phyloP scores from a whole-genome alignment of 2,329 filamentous ascomycete genomes.

The Fusarium napiforme region DNA sequence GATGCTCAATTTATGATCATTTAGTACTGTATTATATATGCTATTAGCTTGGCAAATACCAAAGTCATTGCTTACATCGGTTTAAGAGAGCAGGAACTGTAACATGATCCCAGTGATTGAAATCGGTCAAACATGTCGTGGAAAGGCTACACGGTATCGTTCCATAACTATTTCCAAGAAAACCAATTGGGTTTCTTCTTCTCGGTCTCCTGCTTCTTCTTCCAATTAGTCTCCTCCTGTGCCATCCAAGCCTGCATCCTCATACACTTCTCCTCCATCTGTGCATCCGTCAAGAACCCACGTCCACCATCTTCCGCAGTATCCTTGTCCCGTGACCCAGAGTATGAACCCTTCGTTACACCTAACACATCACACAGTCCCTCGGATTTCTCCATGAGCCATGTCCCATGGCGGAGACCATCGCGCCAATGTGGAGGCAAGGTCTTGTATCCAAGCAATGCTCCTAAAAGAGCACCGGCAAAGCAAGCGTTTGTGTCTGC shows the following conservation, averaged over 20 bases:
- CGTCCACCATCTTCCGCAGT: constrained; percentile 56
- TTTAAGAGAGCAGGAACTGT: too few species aligned
- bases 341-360: constrained; percentile 49
- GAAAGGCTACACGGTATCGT: not conserved
- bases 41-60: too few species aligned
- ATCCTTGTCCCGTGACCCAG: constrained; percentile 52
- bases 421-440: constrained; percentile 62
- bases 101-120: too few species aligned
- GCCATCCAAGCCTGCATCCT: constrained; percentile 48
- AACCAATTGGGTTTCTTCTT: constrained; percentile 41
- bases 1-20: not conserved
- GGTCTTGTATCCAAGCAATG: constrained; percentile 57
- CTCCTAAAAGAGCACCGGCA: constrained; percentile 61
- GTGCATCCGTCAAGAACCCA: constrained; percentile 50
- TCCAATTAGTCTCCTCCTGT: constrained; percentile 43
- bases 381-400: constrained; percentile 58
- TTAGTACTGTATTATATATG: not conserved
- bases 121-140: too few species aligned
- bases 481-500: constrained; percentile 66
- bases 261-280: constrained; percentile 52
- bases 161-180: constrained; percentile 23
- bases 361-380: constrained; percentile 54
- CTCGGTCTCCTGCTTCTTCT: constrained; percentile 37
- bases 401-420: constrained; percentile 57
- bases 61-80: too few species aligned